phyloP scores from a whole-genome alignment of 1,284 basidiomycete genomes.

The Pseudozyma sp. region DNA sequence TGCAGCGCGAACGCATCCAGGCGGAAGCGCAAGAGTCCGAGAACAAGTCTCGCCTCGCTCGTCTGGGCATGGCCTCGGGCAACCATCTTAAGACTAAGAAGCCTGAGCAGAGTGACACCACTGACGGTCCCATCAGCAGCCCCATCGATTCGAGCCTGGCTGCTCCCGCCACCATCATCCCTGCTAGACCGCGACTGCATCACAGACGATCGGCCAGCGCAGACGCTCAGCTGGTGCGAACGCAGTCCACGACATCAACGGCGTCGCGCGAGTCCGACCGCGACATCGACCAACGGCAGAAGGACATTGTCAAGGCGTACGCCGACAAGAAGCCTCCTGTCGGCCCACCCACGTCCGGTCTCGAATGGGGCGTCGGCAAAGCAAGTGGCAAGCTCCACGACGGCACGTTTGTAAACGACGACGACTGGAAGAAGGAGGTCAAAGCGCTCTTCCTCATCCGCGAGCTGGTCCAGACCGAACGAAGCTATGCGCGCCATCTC shows the following conservation, averaged over 20 bases:
- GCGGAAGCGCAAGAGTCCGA: slow-evolving; percentile 33
- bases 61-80: slow-evolving; percentile 36
- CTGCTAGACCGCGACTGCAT: slow-evolving; percentile 5
- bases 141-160: not conserved
- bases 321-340: slow-evolving; percentile 17
- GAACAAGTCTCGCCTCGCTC: slow-evolving; percentile 35
- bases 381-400: slow-evolving; percentile 58
- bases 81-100: slow-evolving; percentile 32
- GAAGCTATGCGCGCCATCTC: slow-evolving; percentile 63
- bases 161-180: not conserved
- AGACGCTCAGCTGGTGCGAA: slow-evolving; percentile 18
- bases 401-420: slow-evolving; percentile 60
- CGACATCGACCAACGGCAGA: slow-evolving; percentile 41
- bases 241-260: slow-evolving; percentile 5
- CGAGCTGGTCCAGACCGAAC: slow-evolving; percentile 66
- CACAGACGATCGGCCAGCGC: slow-evolving; percentile 38
- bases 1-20: slow-evolving; percentile 54
- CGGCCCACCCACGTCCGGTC: slow-evolving; percentile 22
- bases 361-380: slow-evolving; percentile 56
- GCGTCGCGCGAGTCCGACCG: slow-evolving; percentile 8
- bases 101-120: not conserved
- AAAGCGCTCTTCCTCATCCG: slow-evolving; percentile 65
- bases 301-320: slow-evolving; percentile 44
- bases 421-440: slow-evolving; percentile 67
- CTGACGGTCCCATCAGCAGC: not conserved